Evolutionary conservation across 352 stramenopile genomes (phyloP), one percentile per base, ranked within the genome.

Genomic region (Phytophthora chlamydospora): DNA sequence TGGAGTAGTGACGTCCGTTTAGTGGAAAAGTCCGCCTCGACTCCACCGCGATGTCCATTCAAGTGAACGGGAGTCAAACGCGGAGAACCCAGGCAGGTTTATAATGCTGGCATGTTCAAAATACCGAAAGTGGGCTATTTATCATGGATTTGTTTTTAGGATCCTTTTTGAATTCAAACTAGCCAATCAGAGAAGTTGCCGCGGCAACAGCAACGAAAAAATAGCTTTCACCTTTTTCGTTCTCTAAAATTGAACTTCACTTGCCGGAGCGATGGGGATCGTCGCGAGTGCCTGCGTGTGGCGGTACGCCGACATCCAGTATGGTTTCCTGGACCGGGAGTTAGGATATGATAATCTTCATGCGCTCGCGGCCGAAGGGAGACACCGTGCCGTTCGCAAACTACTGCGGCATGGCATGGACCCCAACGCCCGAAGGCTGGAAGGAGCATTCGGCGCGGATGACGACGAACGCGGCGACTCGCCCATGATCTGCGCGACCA

Each of bases 331-430:
- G 71, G 79, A 90, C 43, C 62, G 64, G 1, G 80, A 90, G 61
- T 68, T 90, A 12, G 75, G 60, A 6, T 76, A 75, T 17, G 62
- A 84, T 24, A 67, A 88, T 45, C 44, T 88, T 24, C 81, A 88
- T 27, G 53, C 52, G n/a, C 48, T 86, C 17, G 76, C 81, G 11
- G 78, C 75, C 8, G 67, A 76, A 57, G 78, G 81, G 5, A 51
- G 71, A 17, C 68, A 75, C 43, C 67, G 75, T 24, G 49, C 63
- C 12, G 76, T 89, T 36, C 72, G 67, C 24, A 66, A 76, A n/a
- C 65, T 72, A 6, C 48, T 90, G 36, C 82, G 80, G 48, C 70
- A 83, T 31, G 81, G 81, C 1, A 71, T 90, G 55, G 68, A 90
- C n/a, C 81, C 81, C 6, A 89, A 90, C 43, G 74, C 67, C 11